A percentile compares a stretch with the other conserved stretches of the same genome.
Conservation (phyloP, 371 early-diverging fungal genomes). For the Dichotomocladium elegans region DNA sequence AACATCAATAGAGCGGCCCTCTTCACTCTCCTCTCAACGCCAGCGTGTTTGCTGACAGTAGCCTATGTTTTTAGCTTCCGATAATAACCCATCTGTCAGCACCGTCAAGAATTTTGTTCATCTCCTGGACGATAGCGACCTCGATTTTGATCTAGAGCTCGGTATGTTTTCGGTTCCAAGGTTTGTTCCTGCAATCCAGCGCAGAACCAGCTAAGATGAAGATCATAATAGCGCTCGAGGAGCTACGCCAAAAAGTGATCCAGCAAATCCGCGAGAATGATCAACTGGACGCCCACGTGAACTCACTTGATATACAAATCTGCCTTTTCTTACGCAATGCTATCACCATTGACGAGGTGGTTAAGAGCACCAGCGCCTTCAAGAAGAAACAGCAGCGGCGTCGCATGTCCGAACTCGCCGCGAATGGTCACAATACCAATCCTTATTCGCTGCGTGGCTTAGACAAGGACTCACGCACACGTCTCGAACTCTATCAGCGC, state of each 20-base stretch:
- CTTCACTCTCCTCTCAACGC: background rate
- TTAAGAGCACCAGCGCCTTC: slow-evolving; percentile 56
- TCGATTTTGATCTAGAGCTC: slow-evolving; percentile 90
- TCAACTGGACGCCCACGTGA: slow-evolving; percentile 76
- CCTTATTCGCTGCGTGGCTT: slow-evolving; percentile 58
- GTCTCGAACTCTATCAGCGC: slow-evolving; percentile 82
- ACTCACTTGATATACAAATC: slow-evolving; percentile 93
- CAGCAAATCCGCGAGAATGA: slow-evolving; percentile 89
- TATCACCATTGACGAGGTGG: slow-evolving; percentile 90
- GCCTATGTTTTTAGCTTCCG: slow-evolving; percentile 41
- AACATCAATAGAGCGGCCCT: background rate
- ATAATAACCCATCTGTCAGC: slow-evolving; percentile 73
- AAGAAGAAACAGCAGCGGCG: slow-evolving; percentile 51
- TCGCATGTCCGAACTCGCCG: slow-evolving; percentile 40
- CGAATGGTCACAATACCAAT: slow-evolving; percentile 9
- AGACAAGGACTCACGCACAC: slow-evolving; percentile 81
- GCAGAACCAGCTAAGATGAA: too few species aligned
- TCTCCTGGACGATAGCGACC: slow-evolving; percentile 85
- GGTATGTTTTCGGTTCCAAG: slow-evolving; percentile 8
- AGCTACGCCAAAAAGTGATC: slow-evolving; percentile 80
- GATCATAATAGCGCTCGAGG: slow-evolving; percentile 83
- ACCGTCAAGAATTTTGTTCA: slow-evolving; percentile 87
- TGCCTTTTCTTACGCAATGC: slow-evolving; percentile 96
- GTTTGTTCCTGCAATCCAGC: background rate
- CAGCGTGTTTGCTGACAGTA: too few species aligned